Conservation (phyloP, 768 basidiomycete genomes). For the Tulasnella sp. region DNA sequence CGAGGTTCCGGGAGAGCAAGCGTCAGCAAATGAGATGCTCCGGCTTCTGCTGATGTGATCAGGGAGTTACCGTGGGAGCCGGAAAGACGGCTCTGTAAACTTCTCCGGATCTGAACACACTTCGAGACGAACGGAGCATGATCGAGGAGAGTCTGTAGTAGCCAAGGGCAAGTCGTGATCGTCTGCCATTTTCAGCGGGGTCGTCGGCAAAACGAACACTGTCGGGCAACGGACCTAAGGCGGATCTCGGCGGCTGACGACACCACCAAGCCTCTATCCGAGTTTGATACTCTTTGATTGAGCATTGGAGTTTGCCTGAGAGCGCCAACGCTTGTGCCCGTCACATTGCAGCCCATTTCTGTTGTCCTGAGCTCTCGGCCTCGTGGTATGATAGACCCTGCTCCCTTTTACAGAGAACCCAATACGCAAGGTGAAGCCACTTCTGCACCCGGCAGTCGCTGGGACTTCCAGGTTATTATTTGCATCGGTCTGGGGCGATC, state of each 20-base stretch:
- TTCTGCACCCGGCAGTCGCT: background rate
- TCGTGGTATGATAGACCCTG: background rate
- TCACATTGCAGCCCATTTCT: background rate
- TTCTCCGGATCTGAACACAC: background rate
- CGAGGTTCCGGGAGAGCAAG: background rate
- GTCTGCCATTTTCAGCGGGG: background rate
- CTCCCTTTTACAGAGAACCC: background rate
- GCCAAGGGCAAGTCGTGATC: background rate
- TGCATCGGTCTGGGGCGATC: too few species aligned
- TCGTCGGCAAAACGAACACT: background rate
- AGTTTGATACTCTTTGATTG: too few species aligned
- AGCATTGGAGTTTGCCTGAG: background rate
- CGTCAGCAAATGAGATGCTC: background rate
- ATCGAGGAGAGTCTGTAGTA: background rate
- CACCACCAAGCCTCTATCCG: too few species aligned
- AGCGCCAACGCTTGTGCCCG: background rate
- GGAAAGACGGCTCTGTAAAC: background rate
- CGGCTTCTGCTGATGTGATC: background rate
- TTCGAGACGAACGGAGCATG: background rate
- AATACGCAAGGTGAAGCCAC: constrained; percentile 8
- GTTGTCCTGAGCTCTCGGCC: background rate
- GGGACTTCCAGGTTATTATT: too few species aligned
- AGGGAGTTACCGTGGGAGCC: background rate
- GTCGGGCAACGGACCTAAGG: too few species aligned
- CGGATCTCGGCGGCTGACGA: too few species aligned